Evolutionary conservation across 768 basidiomycete genomes (phyloP), one percentile per base, ranked within the genome.

Genomic region (Coprinopsis sp.): DNA sequence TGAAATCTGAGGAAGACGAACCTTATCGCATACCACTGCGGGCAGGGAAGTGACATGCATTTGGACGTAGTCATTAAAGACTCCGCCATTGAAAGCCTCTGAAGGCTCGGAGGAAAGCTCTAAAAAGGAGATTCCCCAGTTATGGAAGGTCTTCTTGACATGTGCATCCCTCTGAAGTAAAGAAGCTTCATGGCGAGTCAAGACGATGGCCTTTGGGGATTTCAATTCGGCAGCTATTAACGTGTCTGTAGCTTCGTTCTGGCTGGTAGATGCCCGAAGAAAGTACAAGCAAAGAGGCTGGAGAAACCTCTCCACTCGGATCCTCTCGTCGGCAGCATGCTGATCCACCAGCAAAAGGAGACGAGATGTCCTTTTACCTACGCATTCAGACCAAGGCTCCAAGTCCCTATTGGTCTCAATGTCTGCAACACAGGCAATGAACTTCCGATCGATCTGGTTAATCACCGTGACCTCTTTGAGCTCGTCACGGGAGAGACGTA

Each of bases 301-400:
- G 54, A 95, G 72, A 61, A 90, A 87, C 22, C 69, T 66, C 66
- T 99, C 96, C 49, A 98, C 90, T 18, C 94, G 82, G 36, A 97
- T 70, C 18, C 96, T 82, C 65, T 99, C 96, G 60, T 96, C 91
- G n/a, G 94, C 95, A 11, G 96, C 96, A 61, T 99, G 96, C 63
- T 99, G 96, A 68, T 99, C 96, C 37, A 99, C 74, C 42, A 98
- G 73, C 25, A 95, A 71, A 24, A 98, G 74, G 7, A 42, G 6
- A 16, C 27, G 24, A 37, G 54, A 54, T 21, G 64, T 53, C 39
- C 46, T 44, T 31, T 49, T 40, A 34, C 43, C 25, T 42, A 39
- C 25, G 34, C 16, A 24, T 46, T 34, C 44, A 39, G 27, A 44
- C 53, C 38, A 39, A 34, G 28, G 34, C 34, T 28, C 40, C 46